Evolutionary conservation across 176 grass and related monocot genomes (phyloP).

Genomic region (Eleusine indica): DNA sequence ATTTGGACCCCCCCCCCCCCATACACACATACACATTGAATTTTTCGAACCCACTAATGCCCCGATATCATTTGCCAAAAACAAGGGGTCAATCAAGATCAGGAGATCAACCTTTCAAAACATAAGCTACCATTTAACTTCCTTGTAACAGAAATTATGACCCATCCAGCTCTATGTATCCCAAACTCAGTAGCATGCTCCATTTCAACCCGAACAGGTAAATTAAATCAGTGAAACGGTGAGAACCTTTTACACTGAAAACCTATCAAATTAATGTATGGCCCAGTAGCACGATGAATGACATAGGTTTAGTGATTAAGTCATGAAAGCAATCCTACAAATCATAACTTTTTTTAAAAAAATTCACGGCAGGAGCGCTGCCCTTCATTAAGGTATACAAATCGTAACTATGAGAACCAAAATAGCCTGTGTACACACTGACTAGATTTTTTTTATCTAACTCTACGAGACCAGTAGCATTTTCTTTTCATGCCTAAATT

Average conservation of each 20-base stretch:
- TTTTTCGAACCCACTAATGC: neutral
- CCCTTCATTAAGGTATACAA: neutral
- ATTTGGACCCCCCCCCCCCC: neutral
- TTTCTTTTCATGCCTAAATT: neutral
- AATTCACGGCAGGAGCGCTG: no score
- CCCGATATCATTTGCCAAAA: neutral
- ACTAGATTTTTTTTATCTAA: neutral
- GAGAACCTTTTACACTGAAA: neutral
- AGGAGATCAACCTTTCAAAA: neutral
- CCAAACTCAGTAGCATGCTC: neutral
- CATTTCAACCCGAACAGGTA: neutral
- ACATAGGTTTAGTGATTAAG: neutral
- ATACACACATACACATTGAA: neutral
- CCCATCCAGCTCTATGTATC: neutral
- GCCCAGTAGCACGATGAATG: neutral
- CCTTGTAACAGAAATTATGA: neutral
- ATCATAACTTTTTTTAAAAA: no score
- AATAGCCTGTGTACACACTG: neutral
- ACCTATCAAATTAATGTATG: neutral
- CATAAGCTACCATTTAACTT: neutral
- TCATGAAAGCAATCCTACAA: neutral
- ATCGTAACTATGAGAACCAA: neutral
- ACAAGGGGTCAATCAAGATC: neutral
- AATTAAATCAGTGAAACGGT: conserved; percentile 9
- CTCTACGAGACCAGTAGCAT: neutral